A percentile compares a stretch with the other conserved stretches of the same genome.
Evolutionary conservation across 2,329 filamentous ascomycete species (phyloP).

Genomic region (Tolypocladium ovalisporum): DNA sequence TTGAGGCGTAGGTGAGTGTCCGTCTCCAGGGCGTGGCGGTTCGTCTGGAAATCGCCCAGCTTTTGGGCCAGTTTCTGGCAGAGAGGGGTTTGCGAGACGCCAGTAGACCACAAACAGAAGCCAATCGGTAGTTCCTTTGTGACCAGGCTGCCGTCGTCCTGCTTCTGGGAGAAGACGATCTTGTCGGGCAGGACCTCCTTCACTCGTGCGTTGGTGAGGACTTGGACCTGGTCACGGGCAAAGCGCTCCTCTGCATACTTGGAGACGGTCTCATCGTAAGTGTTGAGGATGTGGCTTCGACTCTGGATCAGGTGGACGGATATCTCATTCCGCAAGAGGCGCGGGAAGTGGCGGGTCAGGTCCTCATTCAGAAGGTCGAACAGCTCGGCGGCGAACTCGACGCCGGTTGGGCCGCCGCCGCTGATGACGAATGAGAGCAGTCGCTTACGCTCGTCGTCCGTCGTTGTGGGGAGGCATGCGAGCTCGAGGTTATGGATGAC

Average conservation of each 20-base stretch:
- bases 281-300: constrained; percentile 90
- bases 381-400: constrained; percentile 94
- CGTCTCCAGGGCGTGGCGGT: constrained; percentile 85
- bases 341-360: constrained; percentile 70
- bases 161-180: constrained; percentile 81
- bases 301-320: constrained; percentile 97
- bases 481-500: constrained; percentile 83
- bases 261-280: constrained; percentile 90
- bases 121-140: constrained; percentile 91
- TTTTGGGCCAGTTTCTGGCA: constrained; percentile 67
- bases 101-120: constrained; percentile 96
- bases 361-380: constrained; percentile 97
- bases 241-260: constrained; percentile 88
- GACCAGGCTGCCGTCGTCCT: constrained; percentile 59
- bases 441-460: constrained; percentile 75
- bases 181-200: constrained; percentile 76
- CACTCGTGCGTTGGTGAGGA: constrained; percentile 87
- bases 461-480: constrained; percentile 85
- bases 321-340: constrained; percentile 89
- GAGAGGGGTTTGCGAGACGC: constrained; percentile 77
- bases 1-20: constrained; percentile 85
- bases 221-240: constrained; percentile 78
- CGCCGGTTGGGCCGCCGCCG: constrained; percentile 89
- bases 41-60: constrained; percentile 67
- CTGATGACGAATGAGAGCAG: constrained; percentile 93